Conservation (phyloP, 1,284 basidiomycete species). For the Peniophora sp. region DNA sequence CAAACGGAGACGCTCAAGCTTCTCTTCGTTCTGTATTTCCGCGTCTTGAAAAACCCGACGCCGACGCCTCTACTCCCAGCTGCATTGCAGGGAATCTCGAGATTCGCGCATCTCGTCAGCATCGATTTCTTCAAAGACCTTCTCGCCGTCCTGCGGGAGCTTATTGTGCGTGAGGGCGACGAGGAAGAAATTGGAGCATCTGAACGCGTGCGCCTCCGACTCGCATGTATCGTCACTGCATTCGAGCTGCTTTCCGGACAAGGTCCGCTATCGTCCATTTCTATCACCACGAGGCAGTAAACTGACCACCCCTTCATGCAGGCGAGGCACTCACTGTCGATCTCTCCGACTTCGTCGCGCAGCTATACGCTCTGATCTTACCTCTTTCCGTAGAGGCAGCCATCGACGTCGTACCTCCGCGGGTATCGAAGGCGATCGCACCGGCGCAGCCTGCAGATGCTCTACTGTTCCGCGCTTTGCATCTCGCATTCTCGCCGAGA, state of each 20-base stretch:
- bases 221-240: conserved; percentile 89
- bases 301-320: conserved; percentile 20
- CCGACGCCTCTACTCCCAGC: conserved; percentile 80
- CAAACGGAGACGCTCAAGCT: conserved; percentile 98
- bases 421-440: conserved; percentile 17
- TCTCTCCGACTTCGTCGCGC: conserved; percentile 80
- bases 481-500: conserved; percentile 69
- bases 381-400: conserved; percentile 47
- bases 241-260: conserved; percentile 96
- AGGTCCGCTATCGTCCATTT: conserved; percentile 38
- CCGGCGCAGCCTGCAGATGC: conserved; percentile 41
- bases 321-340: conserved; percentile 96
- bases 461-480: conserved; percentile 82
- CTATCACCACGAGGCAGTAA: conserved; percentile 1
- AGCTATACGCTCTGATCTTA: conserved; percentile 65
- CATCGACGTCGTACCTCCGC: conserved; percentile 32
- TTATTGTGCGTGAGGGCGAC: conserved; percentile 48
- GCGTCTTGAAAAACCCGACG: conserved; percentile 85
- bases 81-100: conserved; percentile 87
- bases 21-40: conserved; percentile 96
- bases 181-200: conserved; percentile 31
- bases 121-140: conserved; percentile 98
- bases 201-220: conserved; percentile 46
- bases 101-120: conserved; percentile 95
- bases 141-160: conserved; percentile 77